A percentile compares a stretch with the other conserved stretches of the same genome.
phyloP scores from a whole-genome alignment of 805 yeast species.

The Yarrowia alimentaria region DNA sequence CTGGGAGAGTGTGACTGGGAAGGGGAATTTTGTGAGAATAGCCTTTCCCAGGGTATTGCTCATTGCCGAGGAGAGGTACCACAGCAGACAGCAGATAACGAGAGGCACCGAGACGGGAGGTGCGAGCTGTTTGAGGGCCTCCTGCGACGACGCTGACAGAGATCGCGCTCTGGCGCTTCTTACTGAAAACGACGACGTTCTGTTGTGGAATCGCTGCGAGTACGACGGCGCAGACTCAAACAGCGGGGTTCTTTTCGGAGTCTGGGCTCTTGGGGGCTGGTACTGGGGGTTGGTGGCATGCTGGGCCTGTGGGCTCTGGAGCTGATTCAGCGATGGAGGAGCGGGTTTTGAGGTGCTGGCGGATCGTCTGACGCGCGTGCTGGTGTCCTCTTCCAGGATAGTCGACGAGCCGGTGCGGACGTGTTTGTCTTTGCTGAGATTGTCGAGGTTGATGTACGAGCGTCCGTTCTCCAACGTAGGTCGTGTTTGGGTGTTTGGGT shows the following conservation, averaged over 20 bases:
- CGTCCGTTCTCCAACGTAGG: constrained; percentile 25
- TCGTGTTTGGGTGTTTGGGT: not conserved
- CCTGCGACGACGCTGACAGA: constrained; percentile 37
- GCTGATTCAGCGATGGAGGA: not conserved
- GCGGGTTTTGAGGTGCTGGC: constrained; percentile 9
- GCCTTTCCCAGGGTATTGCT: constrained; percentile 80
- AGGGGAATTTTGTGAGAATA: constrained; percentile 64
- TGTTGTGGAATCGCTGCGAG: constrained; percentile 23
- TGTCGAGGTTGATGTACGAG: constrained; percentile 26
- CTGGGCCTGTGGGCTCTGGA: constrained; percentile 4
- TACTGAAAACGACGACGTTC: constrained; percentile 21
- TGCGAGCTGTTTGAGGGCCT: constrained; percentile 42
- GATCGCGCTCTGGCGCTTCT: constrained; percentile 31
- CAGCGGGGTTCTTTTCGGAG: constrained; percentile 19
- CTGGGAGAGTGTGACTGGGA: constrained; percentile 88
- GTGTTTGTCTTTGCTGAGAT: constrained; percentile 24
- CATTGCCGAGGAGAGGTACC: constrained; percentile 81
- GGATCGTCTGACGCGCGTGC: constrained; percentile 18
- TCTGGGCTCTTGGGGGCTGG: constrained; percentile 3
- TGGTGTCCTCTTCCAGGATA: constrained; percentile 7
- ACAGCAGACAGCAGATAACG: constrained; percentile 58
- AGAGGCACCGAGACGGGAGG: constrained; percentile 48
- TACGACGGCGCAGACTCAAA: constrained; percentile 19
- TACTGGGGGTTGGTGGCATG: not conserved
- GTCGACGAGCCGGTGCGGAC: constrained; percentile 7